Percentiles rank a stretch among this genome's conserved stretches.
Conservation (phyloP, 2,329 filamentous ascomycete species). For the Seiridium unicorne region DNA sequence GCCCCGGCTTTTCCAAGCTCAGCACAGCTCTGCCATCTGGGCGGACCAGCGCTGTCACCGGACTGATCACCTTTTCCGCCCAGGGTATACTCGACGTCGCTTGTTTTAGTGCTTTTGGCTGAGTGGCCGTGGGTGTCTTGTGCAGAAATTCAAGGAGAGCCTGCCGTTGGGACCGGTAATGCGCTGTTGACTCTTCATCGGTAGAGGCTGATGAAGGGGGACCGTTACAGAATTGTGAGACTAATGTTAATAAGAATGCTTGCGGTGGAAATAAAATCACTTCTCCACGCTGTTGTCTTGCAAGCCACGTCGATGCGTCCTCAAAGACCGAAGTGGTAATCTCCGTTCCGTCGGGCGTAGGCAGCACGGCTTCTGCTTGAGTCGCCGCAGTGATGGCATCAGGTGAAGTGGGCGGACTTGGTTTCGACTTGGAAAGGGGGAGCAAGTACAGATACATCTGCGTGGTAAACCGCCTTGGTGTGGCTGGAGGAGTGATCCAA, state of each 20-base stretch:
- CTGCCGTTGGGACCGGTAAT: conserved; percentile 49
- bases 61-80: conserved; percentile 62
- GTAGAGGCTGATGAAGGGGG: conserved; percentile 21
- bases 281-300: conserved; percentile 57
- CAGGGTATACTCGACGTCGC: conserved; percentile 48
- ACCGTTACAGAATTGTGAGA: conserved; percentile 51
- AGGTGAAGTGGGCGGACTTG: conserved; percentile 10
- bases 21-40: conserved; percentile 49
- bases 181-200: conserved; percentile 16
- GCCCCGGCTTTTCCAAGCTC: conserved; percentile 56
- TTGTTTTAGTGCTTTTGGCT: conserved; percentile 36
- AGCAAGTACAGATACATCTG: conserved; percentile 97
- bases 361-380: conserved; percentile 56
- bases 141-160: conserved; percentile 53
- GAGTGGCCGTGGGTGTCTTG: conserved; percentile 38
- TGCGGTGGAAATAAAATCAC: conserved; percentile 92
- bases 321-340: conserved; percentile 78
- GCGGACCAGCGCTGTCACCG: conserved; percentile 42
- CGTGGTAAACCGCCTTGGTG: conserved; percentile 80
- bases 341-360: conserved; percentile 68
- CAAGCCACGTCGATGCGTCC: conserved; percentile 67
- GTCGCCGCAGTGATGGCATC: conserved; percentile 28
- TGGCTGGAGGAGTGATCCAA: conserved; percentile 80
- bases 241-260: conserved; percentile 66
- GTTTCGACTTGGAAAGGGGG: conserved; percentile 47